Conservation (phyloP, 2,329 filamentous ascomycete genomes). For the Nigrospora oryzae region DNA sequence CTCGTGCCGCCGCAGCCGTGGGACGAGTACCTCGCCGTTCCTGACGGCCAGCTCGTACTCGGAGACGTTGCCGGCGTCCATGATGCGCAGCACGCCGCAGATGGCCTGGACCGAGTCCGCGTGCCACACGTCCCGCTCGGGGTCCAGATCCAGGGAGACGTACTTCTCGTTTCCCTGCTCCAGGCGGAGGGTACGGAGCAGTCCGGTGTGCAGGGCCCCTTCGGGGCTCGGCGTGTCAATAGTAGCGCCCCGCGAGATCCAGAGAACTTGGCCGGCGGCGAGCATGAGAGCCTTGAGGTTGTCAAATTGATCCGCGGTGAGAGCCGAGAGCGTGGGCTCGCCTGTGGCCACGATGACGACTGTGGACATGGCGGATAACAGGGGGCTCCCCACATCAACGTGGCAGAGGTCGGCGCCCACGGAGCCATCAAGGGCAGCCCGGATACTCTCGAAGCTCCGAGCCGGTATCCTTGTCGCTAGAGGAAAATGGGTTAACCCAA, state of each 20-base stretch:
- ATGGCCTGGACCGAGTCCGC: background rate
- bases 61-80: background rate
- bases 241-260: background rate
- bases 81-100: background rate
- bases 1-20: background rate
- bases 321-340: background rate
- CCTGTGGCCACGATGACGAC: background rate
- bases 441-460: too few species aligned
- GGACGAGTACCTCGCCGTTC: background rate
- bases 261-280: background rate
- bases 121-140: background rate
- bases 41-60: constrained; percentile 1
- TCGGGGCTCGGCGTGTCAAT: background rate
- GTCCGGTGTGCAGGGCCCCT: background rate
- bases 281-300: background rate
- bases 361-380: too few species aligned
- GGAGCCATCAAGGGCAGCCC: too few species aligned
- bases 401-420: too few species aligned
- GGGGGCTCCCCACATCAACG: too few species aligned
- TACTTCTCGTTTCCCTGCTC: constrained; percentile 3
- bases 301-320: background rate
- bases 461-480: too few species aligned
- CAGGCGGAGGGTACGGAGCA: background rate
- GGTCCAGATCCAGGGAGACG: background rate
- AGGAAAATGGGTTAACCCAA: background rate